Evolutionary conservation across 2,329 filamentous ascomycete species (phyloP), one percentile per base, ranked within the genome.

Genomic region (Fusarium nelsonii): DNA sequence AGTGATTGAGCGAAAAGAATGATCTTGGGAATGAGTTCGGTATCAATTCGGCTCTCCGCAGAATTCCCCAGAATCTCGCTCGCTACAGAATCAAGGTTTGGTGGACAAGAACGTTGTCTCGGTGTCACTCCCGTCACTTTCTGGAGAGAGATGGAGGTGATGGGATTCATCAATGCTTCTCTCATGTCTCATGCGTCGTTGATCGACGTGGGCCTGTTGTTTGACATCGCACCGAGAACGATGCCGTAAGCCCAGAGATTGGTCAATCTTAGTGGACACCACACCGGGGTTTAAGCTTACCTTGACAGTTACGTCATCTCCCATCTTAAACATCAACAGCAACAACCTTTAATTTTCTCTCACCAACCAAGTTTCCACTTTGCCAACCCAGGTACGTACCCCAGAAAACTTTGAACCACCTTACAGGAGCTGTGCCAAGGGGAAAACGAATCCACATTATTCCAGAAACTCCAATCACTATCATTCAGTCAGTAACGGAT

Each of bases 221-320:
- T n/a, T 53, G 54, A 45, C 52, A 58, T 69, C 48, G 64, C 66
- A 69, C 69, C 71, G 69, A 73, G 69, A 59, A 59, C 52, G 51
- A 73, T 73, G 64, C 64, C 71, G 66, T 72, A 64, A 34, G 62
- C 52, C 61, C 28, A 54, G 55, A 40, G 14, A 56, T 37, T 57
- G 44, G 45, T 40, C 39, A 43, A 49, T 32, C 8, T 10, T 32
- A 12, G n/a, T 65, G 53, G 60, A 45, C 36, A 11, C 61, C 57
- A 41, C 61, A 50, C 50, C 37, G 50, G 49, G 44, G 59, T 62
- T 72, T 73, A 74, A 74, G 70, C 72, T 74, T 71, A 70, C 62
- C 72, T 69, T 63, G 57, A 34, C n/a, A 48, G 60, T 63, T 72
- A 74, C 72, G 73, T 73, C 71, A 74, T 64, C 6, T 30, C 18